Evolutionary conservation across 352 stramenopile genomes (phyloP).

Genomic region (Phytophthora idaei): DNA sequence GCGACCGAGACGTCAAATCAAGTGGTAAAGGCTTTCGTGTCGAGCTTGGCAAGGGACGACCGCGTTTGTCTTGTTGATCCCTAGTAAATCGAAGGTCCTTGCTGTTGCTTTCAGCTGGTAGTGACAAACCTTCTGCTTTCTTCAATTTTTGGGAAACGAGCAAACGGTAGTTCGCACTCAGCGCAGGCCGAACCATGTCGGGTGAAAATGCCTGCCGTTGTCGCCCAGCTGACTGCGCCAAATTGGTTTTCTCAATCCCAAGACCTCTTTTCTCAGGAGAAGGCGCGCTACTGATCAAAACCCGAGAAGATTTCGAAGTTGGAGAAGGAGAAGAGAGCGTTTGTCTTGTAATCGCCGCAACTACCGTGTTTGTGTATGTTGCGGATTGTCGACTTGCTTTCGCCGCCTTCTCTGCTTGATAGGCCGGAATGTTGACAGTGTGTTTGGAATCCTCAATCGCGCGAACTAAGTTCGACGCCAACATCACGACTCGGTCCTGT

Average conservation of each 20-base stretch:
- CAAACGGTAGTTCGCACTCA: conserved; percentile 30
- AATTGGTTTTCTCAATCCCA: conserved; percentile 3
- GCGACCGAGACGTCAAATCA: conserved; percentile 27
- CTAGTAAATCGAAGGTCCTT: not conserved
- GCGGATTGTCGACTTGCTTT: conserved; percentile 39
- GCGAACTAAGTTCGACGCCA: conserved; percentile 46
- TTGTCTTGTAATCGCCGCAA: conserved; percentile 22
- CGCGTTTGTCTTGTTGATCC: not conserved
- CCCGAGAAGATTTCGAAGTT: not conserved
- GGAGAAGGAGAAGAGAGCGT: not conserved
- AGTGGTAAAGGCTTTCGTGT: conserved; percentile 15
- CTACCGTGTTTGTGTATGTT: conserved; percentile 41
- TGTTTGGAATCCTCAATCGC: conserved; percentile 52
- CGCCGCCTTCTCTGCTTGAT: conserved; percentile 41
- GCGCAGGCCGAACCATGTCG: conserved; percentile 16
- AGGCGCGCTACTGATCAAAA: conserved; percentile 9
- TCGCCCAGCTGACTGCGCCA: conserved; percentile 26
- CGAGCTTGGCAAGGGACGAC: conserved; percentile 19
- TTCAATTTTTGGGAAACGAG: conserved; percentile 24
- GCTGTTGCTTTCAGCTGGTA: conserved; percentile 4
- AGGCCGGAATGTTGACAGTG: conserved; percentile 39
- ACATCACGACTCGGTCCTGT: conserved; percentile 51
- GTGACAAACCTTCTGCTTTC: conserved; percentile 5
- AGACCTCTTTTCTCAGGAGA: conserved; percentile 3
- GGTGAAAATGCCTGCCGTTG: conserved; percentile 29